These are phyloP conservation scores for Sorghum bicolor DNA, from an alignment of 176 grass and related monocot species.

Conservation along the genomic window Sorghum_bicolor_NCBIv3 NC_012878.2:1601001-1601500, in stretches of 20 bases:
- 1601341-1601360: slow-evolving; percentile 35
- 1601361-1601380: slow-evolving; percentile 33
- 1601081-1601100: background rate
- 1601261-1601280: slow-evolving; percentile 13
- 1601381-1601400: slow-evolving; percentile 37
- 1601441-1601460: slow-evolving; percentile 33
- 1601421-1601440: slow-evolving; percentile 50
- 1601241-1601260: slow-evolving; percentile 32
- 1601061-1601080: slow-evolving; percentile 23
- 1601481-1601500: slow-evolving; percentile 35
- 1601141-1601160: slow-evolving; percentile 11
- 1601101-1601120: slow-evolving; percentile 38
- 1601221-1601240: slow-evolving; percentile 29
- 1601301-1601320: slow-evolving; percentile 2
- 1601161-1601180: slow-evolving; percentile 39
- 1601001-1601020: background rate
- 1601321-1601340: slow-evolving; percentile 43
- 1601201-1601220: background rate
- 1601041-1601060: background rate
- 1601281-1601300: slow-evolving; percentile 12
- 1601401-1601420: slow-evolving; percentile 48
- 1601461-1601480: slow-evolving; percentile 37
- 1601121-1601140: background rate
- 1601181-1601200: background rate
- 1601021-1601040: background rate